phyloP scores from a whole-genome alignment of 2,329 filamentous ascomycete species.

The Fusarium coffeatum region DNA sequence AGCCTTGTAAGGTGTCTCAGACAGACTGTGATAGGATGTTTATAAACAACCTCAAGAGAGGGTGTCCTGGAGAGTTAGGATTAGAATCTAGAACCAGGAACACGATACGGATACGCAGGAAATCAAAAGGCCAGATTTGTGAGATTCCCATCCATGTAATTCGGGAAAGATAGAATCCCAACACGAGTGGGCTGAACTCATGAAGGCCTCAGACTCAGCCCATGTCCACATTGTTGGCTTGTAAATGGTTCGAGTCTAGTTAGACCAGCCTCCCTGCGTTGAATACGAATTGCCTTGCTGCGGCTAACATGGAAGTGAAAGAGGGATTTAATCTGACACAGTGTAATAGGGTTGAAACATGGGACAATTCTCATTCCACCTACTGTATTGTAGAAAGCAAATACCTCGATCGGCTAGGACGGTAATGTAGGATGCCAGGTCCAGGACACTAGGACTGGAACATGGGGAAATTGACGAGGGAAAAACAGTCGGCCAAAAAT shows the following conservation, averaged over 20 bases:
- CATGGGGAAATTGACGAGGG: slow-evolving; percentile 18
- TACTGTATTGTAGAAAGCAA: slow-evolving; percentile 15
- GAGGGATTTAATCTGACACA: slow-evolving; percentile 33
- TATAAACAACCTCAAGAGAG: slow-evolving; percentile 11
- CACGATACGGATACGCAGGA: slow-evolving; percentile 18
- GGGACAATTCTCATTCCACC: not conserved
- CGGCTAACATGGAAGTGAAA: slow-evolving; percentile 26
- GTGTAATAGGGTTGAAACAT: slow-evolving; percentile 24
- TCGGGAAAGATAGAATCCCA: slow-evolving; percentile 13
- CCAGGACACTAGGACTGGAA: slow-evolving; percentile 14
- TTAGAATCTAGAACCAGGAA: slow-evolving; percentile 14
- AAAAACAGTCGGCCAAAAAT: slow-evolving; percentile 15
- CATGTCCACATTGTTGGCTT: slow-evolving; percentile 16
- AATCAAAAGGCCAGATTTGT: not conserved
- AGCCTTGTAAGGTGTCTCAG: slow-evolving; percentile 10
- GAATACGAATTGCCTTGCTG: slow-evolving; percentile 24
- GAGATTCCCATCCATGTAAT: slow-evolving; percentile 12
- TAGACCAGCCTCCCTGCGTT: slow-evolving; percentile 15
- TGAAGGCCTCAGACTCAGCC: slow-evolving; percentile 23
- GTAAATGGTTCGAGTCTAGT: slow-evolving; percentile 12
- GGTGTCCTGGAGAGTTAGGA: slow-evolving; percentile 5
- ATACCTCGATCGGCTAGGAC: slow-evolving; percentile 19
- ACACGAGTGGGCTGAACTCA: slow-evolving; percentile 22
- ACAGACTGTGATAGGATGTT: slow-evolving; percentile 11
- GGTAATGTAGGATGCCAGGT: not conserved